Percentiles rank a stretch among this genome's conserved stretches.
phyloP scores from a whole-genome alignment of 2,329 filamentous ascomycete species.

The Penicillium glabrum region DNA sequence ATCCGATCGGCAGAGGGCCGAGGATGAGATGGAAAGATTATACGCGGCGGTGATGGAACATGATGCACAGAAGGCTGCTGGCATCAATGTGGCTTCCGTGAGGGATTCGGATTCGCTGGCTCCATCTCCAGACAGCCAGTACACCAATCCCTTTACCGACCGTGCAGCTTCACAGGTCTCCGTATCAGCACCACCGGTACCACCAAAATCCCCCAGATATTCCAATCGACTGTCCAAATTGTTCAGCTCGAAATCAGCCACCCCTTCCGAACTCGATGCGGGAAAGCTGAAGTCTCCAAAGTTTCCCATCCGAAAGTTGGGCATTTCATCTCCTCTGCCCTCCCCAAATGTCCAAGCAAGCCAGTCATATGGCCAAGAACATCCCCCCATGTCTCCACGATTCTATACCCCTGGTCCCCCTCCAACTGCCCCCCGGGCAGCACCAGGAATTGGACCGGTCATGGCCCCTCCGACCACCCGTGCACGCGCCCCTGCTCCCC shows the following conservation, averaged over 20 bases:
- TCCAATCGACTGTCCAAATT: constrained; percentile 40
- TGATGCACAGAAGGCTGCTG: constrained; percentile 56
- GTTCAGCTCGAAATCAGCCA: constrained; percentile 38
- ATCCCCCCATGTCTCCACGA: constrained; percentile 58
- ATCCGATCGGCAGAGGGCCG: constrained; percentile 70
- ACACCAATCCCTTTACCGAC: constrained; percentile 30
- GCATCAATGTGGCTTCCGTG: constrained; percentile 17
- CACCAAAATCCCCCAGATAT: constrained; percentile 30
- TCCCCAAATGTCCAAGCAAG: constrained; percentile 45
- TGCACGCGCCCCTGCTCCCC: constrained; percentile 29
- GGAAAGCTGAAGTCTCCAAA: constrained; percentile 46
- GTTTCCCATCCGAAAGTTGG: constrained; percentile 52
- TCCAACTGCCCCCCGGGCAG: constrained; percentile 50
- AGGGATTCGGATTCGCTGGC: constrained; percentile 17
- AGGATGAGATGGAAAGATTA: constrained; percentile 82
- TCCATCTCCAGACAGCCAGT: constrained; percentile 25
- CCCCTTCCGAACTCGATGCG: constrained; percentile 35
- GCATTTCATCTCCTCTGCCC: constrained; percentile 57
- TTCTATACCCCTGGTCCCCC: constrained; percentile 57
- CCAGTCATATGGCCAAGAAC: constrained; percentile 48
- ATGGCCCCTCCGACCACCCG: constrained; percentile 16
- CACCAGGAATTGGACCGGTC: constrained; percentile 9
- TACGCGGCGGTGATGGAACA: constrained; percentile 92
- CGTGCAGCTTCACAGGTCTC: constrained; percentile 25
- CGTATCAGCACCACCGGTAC: constrained; percentile 17